phyloP scores from a whole-genome alignment of 2,329 filamentous ascomycete species.

The Chrysoporthe deuterocubensis region DNA sequence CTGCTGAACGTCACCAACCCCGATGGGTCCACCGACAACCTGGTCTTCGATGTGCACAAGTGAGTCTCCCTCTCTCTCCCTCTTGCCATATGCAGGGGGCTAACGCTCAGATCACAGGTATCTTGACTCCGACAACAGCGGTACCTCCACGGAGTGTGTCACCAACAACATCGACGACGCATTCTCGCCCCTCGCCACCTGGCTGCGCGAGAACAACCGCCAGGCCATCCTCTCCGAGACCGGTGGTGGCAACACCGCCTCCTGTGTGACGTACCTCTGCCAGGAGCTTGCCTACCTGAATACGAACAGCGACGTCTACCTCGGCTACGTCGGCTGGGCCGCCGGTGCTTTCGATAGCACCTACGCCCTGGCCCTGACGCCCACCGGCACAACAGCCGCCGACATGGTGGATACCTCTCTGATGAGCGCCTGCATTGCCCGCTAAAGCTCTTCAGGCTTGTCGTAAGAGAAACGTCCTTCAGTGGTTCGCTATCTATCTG shows the following conservation, averaged over 20 bases:
- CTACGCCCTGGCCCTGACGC: slow-evolving; percentile 37
- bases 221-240: slow-evolving; percentile 43
- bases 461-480: background rate
- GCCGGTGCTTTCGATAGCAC: slow-evolving; percentile 35
- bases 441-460: background rate
- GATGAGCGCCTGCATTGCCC: slow-evolving; percentile 43
- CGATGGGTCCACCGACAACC: slow-evolving; percentile 56
- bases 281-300: slow-evolving; percentile 39
- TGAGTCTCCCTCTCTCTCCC: slow-evolving; percentile 45
- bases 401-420: slow-evolving; percentile 45
- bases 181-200: slow-evolving; percentile 41
- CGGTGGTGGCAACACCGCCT: slow-evolving; percentile 41
- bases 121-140: slow-evolving; percentile 60
- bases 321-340: slow-evolving; percentile 37
- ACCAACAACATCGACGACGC: slow-evolving; percentile 47
- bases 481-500: background rate
- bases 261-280: slow-evolving; percentile 39
- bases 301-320: slow-evolving; percentile 39
- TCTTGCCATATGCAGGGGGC: too few relatives aligned
- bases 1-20: slow-evolving; percentile 59
- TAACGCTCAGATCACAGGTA: slow-evolving; percentile 38
- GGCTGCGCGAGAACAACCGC: slow-evolving; percentile 40
- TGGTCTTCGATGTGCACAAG: slow-evolving; percentile 64
- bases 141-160: slow-evolving; percentile 55
- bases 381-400: slow-evolving; percentile 35